Percentiles rank a stretch among this genome's conserved stretches.
phyloP scores from a whole-genome alignment of 2,329 filamentous ascomycete species.

The Colletotrichum sojae region DNA sequence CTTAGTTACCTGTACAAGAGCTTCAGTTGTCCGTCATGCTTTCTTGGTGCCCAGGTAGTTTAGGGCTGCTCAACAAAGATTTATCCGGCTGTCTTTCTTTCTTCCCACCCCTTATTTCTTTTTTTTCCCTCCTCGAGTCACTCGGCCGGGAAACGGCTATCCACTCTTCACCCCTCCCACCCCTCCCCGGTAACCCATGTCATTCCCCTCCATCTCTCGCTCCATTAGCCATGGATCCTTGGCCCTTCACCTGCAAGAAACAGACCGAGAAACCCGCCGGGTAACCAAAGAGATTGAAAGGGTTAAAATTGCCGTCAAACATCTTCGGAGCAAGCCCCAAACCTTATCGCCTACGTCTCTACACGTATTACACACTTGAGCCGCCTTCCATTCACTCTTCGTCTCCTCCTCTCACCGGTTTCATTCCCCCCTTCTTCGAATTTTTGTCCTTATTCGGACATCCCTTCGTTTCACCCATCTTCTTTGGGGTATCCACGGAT shows the following conservation, averaged over 20 bases:
- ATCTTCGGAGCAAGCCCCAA: constrained; percentile 22
- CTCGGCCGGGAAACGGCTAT: neutral
- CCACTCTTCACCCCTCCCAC: too few relatives aligned
- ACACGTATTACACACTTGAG: neutral
- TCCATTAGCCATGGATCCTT: neutral
- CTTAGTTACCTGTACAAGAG: too few relatives aligned
- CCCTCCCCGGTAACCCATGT: neutral
- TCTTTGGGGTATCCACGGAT: constrained; percentile 9
- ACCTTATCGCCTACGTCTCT: neutral
- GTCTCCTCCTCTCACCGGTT: neutral
- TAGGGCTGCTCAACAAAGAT: constrained; percentile 14
- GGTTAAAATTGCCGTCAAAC: constrained; percentile 23
- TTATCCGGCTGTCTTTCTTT: constrained; percentile 9
- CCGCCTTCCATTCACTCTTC: constrained; percentile 8
- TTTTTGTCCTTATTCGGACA: constrained; percentile 15
- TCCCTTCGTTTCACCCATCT: constrained; percentile 28
- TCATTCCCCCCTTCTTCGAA: neutral
- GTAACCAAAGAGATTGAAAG: neutral
- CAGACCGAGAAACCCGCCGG: constrained; percentile 8
- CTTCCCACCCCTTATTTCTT: constrained; percentile 2
- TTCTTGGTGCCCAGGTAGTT: neutral
- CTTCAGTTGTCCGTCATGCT: too few relatives aligned
- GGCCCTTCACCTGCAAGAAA: neutral
- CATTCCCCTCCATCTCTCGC: neutral
- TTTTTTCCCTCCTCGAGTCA: neutral